phyloP scores from a whole-genome alignment of 1,139 yeast species.

The Tardiomyces digboiensis region DNA sequence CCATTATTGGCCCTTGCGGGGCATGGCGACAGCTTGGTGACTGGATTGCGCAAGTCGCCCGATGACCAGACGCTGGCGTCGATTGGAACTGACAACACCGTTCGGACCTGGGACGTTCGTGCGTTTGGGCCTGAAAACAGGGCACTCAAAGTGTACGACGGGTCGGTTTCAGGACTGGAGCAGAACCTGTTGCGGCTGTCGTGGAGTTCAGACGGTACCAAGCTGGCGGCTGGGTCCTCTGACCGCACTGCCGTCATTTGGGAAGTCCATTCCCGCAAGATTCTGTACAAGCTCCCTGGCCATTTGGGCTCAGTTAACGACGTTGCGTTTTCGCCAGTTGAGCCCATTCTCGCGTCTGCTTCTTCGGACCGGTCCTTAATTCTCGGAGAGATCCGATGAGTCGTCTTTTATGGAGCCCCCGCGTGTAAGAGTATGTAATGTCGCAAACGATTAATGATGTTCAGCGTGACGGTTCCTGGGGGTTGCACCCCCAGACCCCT shows the following conservation, averaged over 20 bases:
- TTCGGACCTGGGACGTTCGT: constrained; percentile 48
- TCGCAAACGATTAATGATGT: too few relatives aligned
- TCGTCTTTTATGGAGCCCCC: too few relatives aligned
- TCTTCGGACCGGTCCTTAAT: constrained; percentile 21
- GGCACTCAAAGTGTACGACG: constrained; percentile 41
- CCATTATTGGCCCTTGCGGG: constrained; percentile 34
- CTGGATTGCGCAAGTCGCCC: constrained; percentile 42
- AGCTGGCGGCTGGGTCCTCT: constrained; percentile 50
- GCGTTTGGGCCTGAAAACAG: constrained; percentile 30
- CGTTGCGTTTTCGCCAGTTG: constrained; percentile 30
- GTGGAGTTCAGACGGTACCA: constrained; percentile 32
- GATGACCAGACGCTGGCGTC: constrained; percentile 42
- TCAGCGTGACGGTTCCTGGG: too few relatives aligned
- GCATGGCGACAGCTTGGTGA: constrained; percentile 39
- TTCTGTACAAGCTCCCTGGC: constrained; percentile 43
- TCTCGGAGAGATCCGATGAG: constrained; percentile 13
- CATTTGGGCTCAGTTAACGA: constrained; percentile 56
- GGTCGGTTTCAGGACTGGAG: constrained; percentile 50
- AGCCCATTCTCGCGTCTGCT: constrained; percentile 14
- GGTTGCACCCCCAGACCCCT: too few relatives aligned
- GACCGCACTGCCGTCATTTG: constrained; percentile 52
- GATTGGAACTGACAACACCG: constrained; percentile 47
- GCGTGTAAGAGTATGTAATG: too few relatives aligned
- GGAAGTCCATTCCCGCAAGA: constrained; percentile 37
- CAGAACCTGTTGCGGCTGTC: constrained; percentile 41